A percentile compares a stretch with the other conserved stretches of the same genome.
Evolutionary conservation across 2,329 filamentous ascomycete species (phyloP).

Genomic region (Thielaviopsis populi): DNA sequence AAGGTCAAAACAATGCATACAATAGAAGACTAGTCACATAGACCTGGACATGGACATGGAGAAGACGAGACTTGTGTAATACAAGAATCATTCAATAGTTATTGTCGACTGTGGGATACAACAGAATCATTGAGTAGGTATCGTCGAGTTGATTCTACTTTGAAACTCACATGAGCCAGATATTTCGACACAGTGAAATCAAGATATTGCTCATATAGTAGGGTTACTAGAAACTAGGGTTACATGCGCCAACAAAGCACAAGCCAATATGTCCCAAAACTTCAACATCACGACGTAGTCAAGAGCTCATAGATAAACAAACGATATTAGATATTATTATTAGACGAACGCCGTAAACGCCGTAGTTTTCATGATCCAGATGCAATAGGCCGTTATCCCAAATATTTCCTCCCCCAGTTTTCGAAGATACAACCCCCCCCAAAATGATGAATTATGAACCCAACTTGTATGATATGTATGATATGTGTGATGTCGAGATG

Average conservation of each 20-base stretch:
- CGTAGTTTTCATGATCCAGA: neutral
- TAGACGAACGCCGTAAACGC: neutral
- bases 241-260: neutral
- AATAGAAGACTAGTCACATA: neutral
- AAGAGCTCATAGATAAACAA: neutral
- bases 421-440: neutral
- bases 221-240: neutral
- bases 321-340: constrained; percentile 2
- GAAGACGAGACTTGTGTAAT: too few species aligned
- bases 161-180: too few species aligned
- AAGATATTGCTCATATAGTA: neutral
- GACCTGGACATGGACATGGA: too few species aligned
- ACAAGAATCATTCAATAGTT: too few species aligned
- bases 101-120: too few species aligned
- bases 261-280: neutral
- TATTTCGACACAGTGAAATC: too few species aligned
- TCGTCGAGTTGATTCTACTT: neutral
- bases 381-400: neutral
- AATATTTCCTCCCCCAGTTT: neutral
- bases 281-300: neutral
- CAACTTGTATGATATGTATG: neutral
- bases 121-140: too few species aligned
- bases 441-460: neutral
- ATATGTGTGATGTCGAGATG: neutral
- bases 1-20: neutral